Conservation (phyloP, 176 grass and related monocot genomes). For the Leersia perrieri region DNA sequence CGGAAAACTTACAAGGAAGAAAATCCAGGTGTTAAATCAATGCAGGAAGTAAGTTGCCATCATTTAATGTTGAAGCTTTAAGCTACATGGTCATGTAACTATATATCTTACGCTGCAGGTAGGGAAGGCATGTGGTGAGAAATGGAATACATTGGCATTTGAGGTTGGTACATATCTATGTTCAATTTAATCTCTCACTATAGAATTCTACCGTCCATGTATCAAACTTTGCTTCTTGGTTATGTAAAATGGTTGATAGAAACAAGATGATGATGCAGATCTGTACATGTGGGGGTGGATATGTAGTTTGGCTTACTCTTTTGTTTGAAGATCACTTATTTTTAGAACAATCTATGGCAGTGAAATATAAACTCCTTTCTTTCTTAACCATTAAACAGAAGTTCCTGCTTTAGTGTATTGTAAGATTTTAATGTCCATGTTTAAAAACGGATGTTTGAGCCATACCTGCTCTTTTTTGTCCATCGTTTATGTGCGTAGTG, state of each 20-base stretch:
- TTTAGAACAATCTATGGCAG: neutral
- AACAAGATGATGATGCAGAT: neutral
- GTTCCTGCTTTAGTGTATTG: neutral
- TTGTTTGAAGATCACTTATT: conserved; percentile 4
- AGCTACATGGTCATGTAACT: conserved; percentile 19
- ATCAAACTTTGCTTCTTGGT: neutral
- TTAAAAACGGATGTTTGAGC: neutral
- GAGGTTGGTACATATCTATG: conserved; percentile 58
- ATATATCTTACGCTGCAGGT: conserved; percentile 51
- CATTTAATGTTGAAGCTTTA: conserved; percentile 21
- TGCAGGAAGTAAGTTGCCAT: conserved; percentile 67
- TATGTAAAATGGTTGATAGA: conserved; percentile 21
- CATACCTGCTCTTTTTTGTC: neutral
- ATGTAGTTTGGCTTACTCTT: neutral
- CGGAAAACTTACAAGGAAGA: conserved; percentile 67
- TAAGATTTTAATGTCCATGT: neutral
- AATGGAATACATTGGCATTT: conserved; percentile 90
- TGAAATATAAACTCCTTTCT: neutral
- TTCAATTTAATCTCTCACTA: neutral
- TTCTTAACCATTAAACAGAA: neutral
- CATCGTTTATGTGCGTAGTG: neutral
- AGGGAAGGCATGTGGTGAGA: conserved; percentile 87
- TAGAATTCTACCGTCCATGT: neutral
- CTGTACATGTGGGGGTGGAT: neutral
- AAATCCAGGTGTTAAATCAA: conserved; percentile 85